These are phyloP conservation scores for Pluteus cervinus DNA, from an alignment of 768 basidiomycete species.

Conservation along the genomic window DNA sequence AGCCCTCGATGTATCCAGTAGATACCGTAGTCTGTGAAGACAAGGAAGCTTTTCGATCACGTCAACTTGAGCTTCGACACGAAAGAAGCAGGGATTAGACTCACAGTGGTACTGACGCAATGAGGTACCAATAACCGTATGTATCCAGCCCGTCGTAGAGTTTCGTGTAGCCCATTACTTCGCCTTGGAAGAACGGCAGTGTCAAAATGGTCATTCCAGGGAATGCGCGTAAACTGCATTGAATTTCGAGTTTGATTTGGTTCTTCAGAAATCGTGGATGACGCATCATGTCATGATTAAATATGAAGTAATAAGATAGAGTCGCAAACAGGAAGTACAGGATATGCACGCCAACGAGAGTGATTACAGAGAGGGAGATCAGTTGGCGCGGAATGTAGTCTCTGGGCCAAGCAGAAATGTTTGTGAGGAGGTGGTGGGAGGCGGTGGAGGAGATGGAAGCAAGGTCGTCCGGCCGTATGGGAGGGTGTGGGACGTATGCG, in stretches of 20 bases:
- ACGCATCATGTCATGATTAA: constrained; percentile 92
- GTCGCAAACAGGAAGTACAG: constrained; percentile 90
- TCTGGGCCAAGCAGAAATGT: constrained; percentile 76
- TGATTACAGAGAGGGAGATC: constrained; percentile 64
- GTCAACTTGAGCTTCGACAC: constrained; percentile 10
- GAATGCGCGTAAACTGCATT: constrained; percentile 66
- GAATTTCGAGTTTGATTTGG: constrained; percentile 81
- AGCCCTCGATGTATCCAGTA: constrained; percentile 96
- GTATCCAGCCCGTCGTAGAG: constrained; percentile 76
- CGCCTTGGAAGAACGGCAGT: constrained; percentile 90
- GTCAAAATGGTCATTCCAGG: constrained; percentile 81
- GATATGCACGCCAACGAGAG: constrained; percentile 72
- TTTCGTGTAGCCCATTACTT: constrained; percentile 79
- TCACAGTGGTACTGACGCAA: constrained; percentile 65
- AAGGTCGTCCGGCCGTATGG: constrained; percentile 32
- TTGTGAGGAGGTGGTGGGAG: constrained; percentile 22
- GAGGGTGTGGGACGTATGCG: constrained; percentile 52
- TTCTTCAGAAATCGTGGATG: constrained; percentile 92
- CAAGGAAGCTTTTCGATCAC: constrained; percentile 22
- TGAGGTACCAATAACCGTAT: constrained; percentile 71
- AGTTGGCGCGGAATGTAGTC: constrained; percentile 78
- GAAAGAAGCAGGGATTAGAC: constrained; percentile 17
- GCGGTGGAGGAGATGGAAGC: constrained; percentile 20
- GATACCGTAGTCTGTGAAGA: constrained; percentile 80
- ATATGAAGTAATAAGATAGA: constrained; percentile 78